Conservation (phyloP, 83 land plant species). For the Thuja plicata region DNA sequence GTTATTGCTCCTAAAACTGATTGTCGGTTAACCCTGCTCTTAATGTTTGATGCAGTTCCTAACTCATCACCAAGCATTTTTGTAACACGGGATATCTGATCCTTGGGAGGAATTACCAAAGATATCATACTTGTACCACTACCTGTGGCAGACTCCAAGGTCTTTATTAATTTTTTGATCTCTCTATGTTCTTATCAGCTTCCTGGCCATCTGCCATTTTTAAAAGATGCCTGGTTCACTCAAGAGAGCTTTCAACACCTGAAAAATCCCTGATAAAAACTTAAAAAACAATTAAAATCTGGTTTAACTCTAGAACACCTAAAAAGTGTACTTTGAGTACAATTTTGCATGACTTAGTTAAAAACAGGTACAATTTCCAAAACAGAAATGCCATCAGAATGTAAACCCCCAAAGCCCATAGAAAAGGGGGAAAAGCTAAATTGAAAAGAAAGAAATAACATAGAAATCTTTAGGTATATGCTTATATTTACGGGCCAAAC, state of each 20-base stretch:
- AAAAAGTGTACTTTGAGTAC: not conserved
- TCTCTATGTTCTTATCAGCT: constrained; percentile 50
- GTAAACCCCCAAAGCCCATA: not conserved
- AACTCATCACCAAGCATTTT: constrained; percentile 48
- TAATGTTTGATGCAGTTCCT: constrained; percentile 46
- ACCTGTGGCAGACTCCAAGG: constrained; percentile 36
- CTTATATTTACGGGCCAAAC: not conserved
- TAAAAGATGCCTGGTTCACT: not conserved
- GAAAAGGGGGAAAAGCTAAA: not conserved
- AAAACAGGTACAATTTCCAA: not conserved
- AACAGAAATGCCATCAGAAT: not conserved
- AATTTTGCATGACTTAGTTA: not conserved
- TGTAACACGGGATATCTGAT: constrained; percentile 28
- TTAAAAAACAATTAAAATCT: too few species aligned
- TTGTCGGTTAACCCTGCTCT: constrained; percentile 36
- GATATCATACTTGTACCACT: constrained; percentile 51
- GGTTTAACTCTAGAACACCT: not conserved
- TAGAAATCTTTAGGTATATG: not conserved
- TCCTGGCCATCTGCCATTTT: constrained; percentile 38
- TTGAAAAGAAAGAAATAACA: not conserved
- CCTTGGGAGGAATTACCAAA: constrained; percentile 37
- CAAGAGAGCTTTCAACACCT: not conserved
- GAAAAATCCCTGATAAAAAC: not conserved
- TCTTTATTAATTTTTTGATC: constrained; percentile 36
- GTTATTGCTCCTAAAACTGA: constrained; percentile 48